Evolutionary conservation across 352 stramenopile genomes (phyloP).

Genomic region (Plasmopara muralis): DNA sequence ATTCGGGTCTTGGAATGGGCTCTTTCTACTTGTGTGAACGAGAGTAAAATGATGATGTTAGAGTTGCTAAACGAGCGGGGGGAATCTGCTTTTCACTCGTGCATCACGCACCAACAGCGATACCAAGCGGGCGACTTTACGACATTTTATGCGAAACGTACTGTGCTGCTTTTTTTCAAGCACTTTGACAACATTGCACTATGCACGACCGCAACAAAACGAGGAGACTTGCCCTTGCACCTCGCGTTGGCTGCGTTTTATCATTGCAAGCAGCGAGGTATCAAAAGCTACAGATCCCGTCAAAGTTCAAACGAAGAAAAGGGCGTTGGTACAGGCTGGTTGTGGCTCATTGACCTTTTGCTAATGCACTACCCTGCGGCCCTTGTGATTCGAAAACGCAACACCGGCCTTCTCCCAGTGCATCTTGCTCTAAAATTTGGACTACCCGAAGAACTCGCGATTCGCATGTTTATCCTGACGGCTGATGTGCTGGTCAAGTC

Average conservation of each 20-base stretch:
- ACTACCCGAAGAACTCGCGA: constrained; percentile 15
- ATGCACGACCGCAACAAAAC: constrained; percentile 29
- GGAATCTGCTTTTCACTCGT: constrained; percentile 37
- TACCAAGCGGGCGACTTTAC: constrained; percentile 15
- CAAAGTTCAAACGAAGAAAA: background rate
- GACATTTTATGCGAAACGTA: constrained; percentile 19
- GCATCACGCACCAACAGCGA: constrained; percentile 23
- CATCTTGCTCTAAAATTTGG: constrained; percentile 42
- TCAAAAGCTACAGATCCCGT: background rate
- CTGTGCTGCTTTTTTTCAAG: constrained; percentile 38
- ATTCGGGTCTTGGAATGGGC: constrained; percentile 39
- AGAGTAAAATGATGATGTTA: constrained; percentile 1
- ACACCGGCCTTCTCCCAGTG: constrained; percentile 29
- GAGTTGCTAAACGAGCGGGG: constrained; percentile 32
- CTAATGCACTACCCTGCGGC: constrained; percentile 14
- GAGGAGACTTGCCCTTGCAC: constrained; percentile 45
- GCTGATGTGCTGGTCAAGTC: background rate
- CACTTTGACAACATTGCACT: constrained; percentile 19
- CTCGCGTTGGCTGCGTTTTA: constrained; percentile 42
- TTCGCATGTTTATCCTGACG: constrained; percentile 19
- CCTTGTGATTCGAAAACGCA: constrained; percentile 16
- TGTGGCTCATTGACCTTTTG: constrained; percentile 28
- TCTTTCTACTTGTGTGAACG: constrained; percentile 4
- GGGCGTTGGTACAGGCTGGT: constrained; percentile 9
- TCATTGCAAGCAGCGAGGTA: constrained; percentile 14